Evolutionary conservation across 1,139 yeast species (phyloP).

Genomic region (Zygotorulaspora mrakii): DNA sequence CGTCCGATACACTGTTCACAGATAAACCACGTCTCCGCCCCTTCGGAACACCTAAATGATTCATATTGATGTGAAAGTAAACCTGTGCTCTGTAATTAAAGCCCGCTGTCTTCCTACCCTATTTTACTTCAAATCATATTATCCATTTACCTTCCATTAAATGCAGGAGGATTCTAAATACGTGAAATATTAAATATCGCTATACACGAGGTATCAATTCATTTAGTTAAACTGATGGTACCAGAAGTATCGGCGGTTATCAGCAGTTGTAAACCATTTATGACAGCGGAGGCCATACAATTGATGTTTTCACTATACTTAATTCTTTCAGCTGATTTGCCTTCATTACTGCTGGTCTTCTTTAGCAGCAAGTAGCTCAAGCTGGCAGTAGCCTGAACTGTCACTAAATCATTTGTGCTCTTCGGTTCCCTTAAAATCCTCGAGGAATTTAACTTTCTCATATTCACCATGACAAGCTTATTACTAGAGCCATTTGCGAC

Average conservation of each 20-base stretch:
- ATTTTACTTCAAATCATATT: conserved; percentile 1
- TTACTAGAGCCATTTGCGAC: conserved; percentile 18
- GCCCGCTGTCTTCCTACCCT: no score
- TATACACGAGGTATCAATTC: conserved; percentile 2
- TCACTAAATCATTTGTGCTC: conserved; percentile 9
- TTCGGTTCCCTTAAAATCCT: conserved; percentile 14
- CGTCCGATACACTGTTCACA: conserved; percentile 29
- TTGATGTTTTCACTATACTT: conserved; percentile 26
- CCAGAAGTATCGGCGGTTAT: conserved; percentile 29
- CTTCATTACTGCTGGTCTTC: conserved; percentile 1
- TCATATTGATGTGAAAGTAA: conserved; percentile 23
- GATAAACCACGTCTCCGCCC: conserved; percentile 33
- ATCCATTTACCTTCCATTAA: background rate
- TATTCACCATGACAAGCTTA: conserved; percentile 21
- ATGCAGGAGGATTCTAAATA: background rate
- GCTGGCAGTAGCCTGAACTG: conserved; percentile 22
- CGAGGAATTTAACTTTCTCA: conserved; percentile 16
- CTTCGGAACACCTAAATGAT: conserved; percentile 17
- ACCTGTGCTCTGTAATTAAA: no score
- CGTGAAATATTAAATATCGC: conserved; percentile 4
- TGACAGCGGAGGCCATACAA: conserved; percentile 12
- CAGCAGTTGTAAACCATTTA: conserved; percentile 14
- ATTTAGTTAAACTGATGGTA: conserved; percentile 17
- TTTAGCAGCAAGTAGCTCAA: conserved; percentile 14
- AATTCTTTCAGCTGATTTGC: background rate